These are phyloP conservation scores for Penicillium maclennaniae DNA, from an alignment of 495 filamentous ascomycete genomes.

Conservation along the genomic window DNA sequence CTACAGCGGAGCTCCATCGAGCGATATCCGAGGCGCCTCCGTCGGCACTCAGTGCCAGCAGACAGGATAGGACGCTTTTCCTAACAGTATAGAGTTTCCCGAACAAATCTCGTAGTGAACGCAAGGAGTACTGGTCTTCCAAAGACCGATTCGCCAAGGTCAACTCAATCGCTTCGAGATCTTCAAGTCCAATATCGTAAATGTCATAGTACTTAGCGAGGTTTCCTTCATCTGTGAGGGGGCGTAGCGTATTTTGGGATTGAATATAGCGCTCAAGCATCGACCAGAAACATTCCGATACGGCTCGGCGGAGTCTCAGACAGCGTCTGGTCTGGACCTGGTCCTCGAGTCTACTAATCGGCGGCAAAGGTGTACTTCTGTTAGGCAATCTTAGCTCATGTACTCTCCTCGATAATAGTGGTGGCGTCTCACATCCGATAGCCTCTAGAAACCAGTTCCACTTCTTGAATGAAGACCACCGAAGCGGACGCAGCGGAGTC, in stretches of 20 bases:
- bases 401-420: not conserved
- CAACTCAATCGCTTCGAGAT: constrained; percentile 63
- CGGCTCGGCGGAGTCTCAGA: constrained; percentile 66
- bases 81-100: constrained; percentile 75
- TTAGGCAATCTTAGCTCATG: not conserved
- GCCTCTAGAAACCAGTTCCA: constrained; percentile 90
- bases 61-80: constrained; percentile 78
- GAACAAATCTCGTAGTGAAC: constrained; percentile 71
- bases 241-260: constrained; percentile 61
- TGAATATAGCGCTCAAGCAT: constrained; percentile 67
- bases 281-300: constrained; percentile 63
- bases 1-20: constrained; percentile 74
- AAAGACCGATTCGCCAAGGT: constrained; percentile 57
- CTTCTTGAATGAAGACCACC: constrained; percentile 87
- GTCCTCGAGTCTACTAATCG: constrained; percentile 78
- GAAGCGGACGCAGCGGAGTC: constrained; percentile 77
- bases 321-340: constrained; percentile 75
- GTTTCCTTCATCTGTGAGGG: constrained; percentile 70
- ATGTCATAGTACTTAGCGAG: constrained; percentile 88
- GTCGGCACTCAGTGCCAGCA: constrained; percentile 83
- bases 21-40: constrained; percentile 75
- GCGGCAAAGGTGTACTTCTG: constrained; percentile 81
- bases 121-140: constrained; percentile 75
- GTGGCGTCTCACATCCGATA: constrained; percentile 70
- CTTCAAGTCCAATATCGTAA: constrained; percentile 79